A percentile compares a stretch with the other conserved stretches of the same genome.
Evolutionary conservation across 1,284 basidiomycete species (phyloP).

Genomic region (Cutaneotrichosporon curvatum): DNA sequence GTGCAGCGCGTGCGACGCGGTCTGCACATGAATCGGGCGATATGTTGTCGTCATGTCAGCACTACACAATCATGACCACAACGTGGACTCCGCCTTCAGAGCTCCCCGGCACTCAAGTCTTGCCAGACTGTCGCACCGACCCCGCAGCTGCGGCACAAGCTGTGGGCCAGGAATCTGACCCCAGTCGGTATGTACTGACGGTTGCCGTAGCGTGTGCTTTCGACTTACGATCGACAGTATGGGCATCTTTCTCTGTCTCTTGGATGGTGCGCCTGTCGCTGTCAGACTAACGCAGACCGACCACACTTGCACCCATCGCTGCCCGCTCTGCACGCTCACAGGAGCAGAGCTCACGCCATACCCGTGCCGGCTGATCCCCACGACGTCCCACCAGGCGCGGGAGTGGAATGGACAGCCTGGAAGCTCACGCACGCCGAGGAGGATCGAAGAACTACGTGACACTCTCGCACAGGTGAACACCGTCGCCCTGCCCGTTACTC

Average conservation of each 20-base stretch:
- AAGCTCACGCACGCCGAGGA: background rate
- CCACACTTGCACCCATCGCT: constrained; percentile 12
- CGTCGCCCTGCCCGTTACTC: background rate
- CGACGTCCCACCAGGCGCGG: background rate
- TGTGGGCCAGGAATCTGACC: constrained; percentile 23
- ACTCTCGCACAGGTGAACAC: no score
- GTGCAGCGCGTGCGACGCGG: no score
- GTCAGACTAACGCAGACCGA: constrained; percentile 7
- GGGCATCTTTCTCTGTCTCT: constrained; percentile 14
- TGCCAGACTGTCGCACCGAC: no score
- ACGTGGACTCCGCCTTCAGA: no score
- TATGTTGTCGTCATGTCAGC: no score
- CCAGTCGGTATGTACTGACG: constrained; percentile 16
- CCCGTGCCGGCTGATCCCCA: constrained; percentile 1
- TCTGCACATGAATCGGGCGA: no score
- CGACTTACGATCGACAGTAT: no score
- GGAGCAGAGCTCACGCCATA: constrained; percentile 2
- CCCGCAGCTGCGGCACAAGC: no score
- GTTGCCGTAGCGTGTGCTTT: no score
- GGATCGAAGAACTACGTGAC: background rate
- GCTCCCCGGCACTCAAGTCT: no score
- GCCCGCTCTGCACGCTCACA: constrained; percentile 7
- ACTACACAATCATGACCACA: no score
- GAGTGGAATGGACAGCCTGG: constrained; percentile 11
- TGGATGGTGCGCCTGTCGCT: constrained; percentile 10